Base-by-base conservation (phyloP, 805 yeast genomes). In the Limtongia smithiae region DNA sequence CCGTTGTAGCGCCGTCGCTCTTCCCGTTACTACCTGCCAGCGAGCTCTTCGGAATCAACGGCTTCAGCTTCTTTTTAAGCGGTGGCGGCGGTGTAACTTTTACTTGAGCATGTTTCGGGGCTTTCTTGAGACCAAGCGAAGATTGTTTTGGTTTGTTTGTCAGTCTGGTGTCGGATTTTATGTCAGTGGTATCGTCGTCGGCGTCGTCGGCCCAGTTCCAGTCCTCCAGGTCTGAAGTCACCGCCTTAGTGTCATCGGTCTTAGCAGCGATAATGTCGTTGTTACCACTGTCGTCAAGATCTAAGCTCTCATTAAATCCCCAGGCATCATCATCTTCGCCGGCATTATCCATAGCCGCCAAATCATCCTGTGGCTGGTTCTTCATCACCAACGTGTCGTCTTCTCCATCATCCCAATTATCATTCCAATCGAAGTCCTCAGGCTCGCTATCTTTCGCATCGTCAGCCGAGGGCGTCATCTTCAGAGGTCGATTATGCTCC, bases 141-240 rank as follows among this genome's bases (percentile, higher is more conserved):
- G 20, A 33, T 32, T 21, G 31, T 41, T 28, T 41, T 41, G 14
- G 35, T 24, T 9, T 25, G 46, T 15, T 14, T 33, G 11, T 33
- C 18, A 33, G 15, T 33, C 37, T 18, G 15, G 12, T n/a, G 37
- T 12, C 15, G 12, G 20, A 33, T 33, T 33, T n/a, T n/a, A n/a
- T n/a, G n/a, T 36, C 38, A 11, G 17, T 8, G 9, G 5, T 12
- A n/a, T 22, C 41, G 17, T 20, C 25, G 11, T 41, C 48, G 6
- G 40, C 46, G 11, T 54, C 57, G n/a, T 48, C 55, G 11, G 51
- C 58, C 57, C 57, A 51, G 22, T 54, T 48, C 58, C 58, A 54
- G 22, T 54, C 58, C 9, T 52, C 58, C 11, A 45, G 51, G 5
- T 46, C 52, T 3, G 51, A 35, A 14, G 9, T 6, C 28, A 9